Evolutionary conservation across 306 rosid species (phyloP), one percentile per base, ranked within the genome.

Genomic region (Rosa multiflora): DNA sequence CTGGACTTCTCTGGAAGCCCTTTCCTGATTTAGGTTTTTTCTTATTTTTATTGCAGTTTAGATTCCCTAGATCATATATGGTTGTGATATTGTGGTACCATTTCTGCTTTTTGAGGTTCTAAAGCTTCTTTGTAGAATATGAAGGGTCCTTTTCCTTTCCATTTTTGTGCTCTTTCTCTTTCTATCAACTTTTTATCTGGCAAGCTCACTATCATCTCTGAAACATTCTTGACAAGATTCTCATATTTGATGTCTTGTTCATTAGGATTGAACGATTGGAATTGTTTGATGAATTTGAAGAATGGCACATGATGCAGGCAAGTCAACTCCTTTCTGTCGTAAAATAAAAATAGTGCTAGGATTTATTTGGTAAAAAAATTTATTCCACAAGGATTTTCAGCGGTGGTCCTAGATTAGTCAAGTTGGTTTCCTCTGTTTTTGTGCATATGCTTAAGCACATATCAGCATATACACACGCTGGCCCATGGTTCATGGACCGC

Each of bases 241-340:
- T 92, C 70, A 80, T 82, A 76, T 79, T 71, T 75, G 69, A 73
- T 46, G 18, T 78, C 83, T 75, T 83, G 48, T 81, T 63, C 72
- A 69, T 83, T 71, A 91, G 97, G 96, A 95, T 91, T 72, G 99
- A 95, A 85, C 89, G 99, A 84, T 86, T 95, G 86, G 98, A 95
- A 85, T 79, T 91, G 84, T 93, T 92, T 68, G 98, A 95, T 81
- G 98, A 95, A 89, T 95, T 95, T 84, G 99, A 94, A 86, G 97
- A 95, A 86, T 95, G 98, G 98, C 83, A 95, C 88, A 91, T 95
- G 99, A 95, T 95, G 97, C 97, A 91, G 96, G 98, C 87, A 82
- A 91, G 89, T 84, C 83, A 17, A 40, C 72, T 55, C 46, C 49
- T 79, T 70, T 56, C 53, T 79, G 26, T 78, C 76, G 15, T 80